A percentile compares a stretch with the other conserved stretches of the same genome.
Conservation (phyloP, 345 rosid species). For the Trapa incisa region DNA sequence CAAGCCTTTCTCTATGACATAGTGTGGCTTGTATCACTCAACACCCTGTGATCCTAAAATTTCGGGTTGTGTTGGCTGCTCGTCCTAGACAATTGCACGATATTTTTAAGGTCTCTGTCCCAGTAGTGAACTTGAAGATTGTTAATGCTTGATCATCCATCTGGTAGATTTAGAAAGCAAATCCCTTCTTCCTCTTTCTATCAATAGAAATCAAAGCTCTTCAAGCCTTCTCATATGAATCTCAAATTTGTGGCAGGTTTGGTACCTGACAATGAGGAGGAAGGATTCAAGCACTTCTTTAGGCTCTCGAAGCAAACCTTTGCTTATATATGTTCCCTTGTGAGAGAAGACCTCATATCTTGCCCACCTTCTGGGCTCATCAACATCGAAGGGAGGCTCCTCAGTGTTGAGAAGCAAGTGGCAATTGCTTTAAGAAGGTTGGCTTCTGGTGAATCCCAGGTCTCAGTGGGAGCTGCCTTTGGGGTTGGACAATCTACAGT, state of each 20-base stretch:
- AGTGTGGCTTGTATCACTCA: not conserved
- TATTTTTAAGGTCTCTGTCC: too few relatives aligned
- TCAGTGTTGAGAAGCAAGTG: conserved; percentile 92
- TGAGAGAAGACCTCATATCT: conserved; percentile 75
- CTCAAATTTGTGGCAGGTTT: conserved; percentile 23
- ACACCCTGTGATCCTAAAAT: not conserved
- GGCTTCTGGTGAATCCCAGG: conserved; percentile 96
- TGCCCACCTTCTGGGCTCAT: conserved; percentile 93
- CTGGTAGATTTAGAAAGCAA: too few relatives aligned
- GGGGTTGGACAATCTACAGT: conserved; percentile 96
- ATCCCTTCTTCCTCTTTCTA: too few relatives aligned
- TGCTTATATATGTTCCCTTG: conserved; percentile 75
- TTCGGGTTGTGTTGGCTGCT: too few relatives aligned
- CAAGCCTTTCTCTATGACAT: not conserved
- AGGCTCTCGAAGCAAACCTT: conserved; percentile 75
- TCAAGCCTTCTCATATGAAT: not conserved
- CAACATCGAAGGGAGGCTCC: conserved; percentile 93
- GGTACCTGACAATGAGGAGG: conserved; percentile 51
- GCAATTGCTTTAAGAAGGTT: conserved; percentile 79
- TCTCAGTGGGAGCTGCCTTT: conserved; percentile 80
- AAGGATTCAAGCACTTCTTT: conserved; percentile 84
- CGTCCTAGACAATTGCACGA: too few relatives aligned
- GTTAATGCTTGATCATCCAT: too few relatives aligned
- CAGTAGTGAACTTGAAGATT: too few relatives aligned
- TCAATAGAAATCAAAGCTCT: not conserved